Base-by-base conservation (phyloP, 179 eudicot genomes). In the Actinidia chinensis region DNA sequence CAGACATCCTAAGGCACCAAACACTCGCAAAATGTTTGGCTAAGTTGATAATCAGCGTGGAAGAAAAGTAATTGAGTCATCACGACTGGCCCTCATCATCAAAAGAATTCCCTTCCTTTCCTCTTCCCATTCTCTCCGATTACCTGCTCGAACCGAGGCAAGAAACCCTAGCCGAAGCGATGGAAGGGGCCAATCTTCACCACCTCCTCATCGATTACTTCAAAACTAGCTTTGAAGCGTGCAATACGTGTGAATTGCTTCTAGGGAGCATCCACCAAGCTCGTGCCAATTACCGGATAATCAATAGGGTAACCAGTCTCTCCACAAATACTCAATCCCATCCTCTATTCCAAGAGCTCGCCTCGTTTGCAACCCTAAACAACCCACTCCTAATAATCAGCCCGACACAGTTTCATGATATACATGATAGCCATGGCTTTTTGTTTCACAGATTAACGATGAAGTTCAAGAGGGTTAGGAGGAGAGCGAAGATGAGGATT, bases 1-100 rank as follows among this genome's bases (percentile, higher is more conserved):
- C 73, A 74, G 86, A 86, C 82, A 90, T 88, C 56, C 85, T 90
- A 25, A 85, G 97, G 80, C n/a, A 93, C 95, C 6, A 85, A 88
- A 46, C 93, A 97, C 0, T 95, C 82, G 80, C 74, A 8, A 95
- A 18, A 87, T 95, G 3, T 84, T 80, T 58, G 82, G 79, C 66
- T 87, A 85, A 85, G 90, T 88, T 79, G 85, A 93, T 71, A 65
- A 75, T 52, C 86, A 84, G 36, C 55, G 85, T 6, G 44, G 68
- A 68, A 80, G 74, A 66, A 76, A 68, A 66, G 82, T 66, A 1
- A 36, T 36, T 36, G 40, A 36, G 28, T 47, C 58, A 66, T 79
- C 8, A 72, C 84, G 8, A 76, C 50, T 72, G 11, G 11, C 42
- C 76, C 5, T 77, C 77, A 3, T 74, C 84, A 0, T 75, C 89